Percentiles rank a stretch among this genome's conserved stretches.
These are phyloP conservation scores for Fusarium xyrophilum DNA, from an alignment of 2,329 filamentous ascomycete species.

Conservation along the genomic window DNA sequence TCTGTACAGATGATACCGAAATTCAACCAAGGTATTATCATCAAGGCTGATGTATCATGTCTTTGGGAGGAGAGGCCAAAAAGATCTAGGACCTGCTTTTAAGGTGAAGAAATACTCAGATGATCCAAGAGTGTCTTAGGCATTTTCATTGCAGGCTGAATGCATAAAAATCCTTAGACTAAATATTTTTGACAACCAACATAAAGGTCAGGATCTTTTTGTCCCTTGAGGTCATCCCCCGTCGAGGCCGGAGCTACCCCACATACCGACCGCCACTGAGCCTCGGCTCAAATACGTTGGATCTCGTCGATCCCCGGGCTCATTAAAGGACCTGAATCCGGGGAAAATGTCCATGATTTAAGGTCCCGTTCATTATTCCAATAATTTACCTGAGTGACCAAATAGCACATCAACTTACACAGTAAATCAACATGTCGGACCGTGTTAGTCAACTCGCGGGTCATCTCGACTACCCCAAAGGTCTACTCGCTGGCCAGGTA, in stretches of 20 bases:
- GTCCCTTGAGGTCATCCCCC: background rate
- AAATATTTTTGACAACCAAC: accelerated
- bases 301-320: slow-evolving; percentile 10
- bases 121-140: accelerated
- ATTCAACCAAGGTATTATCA: background rate
- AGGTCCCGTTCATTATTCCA: background rate
- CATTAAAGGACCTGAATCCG: slow-evolving; percentile 11
- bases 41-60: background rate
- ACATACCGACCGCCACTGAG: slow-evolving; percentile 38
- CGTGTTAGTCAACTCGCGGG: slow-evolving; percentile 74
- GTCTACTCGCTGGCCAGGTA: slow-evolving; percentile 78
- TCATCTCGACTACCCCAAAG: slow-evolving; percentile 83
- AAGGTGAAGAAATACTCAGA: accelerated
- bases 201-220: background rate
- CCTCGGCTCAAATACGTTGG: slow-evolving; percentile 38
- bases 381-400: background rate
- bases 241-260: slow-evolving; percentile 31
- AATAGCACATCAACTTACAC: background rate
- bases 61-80: background rate
- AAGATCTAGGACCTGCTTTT: accelerated
- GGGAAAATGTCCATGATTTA: background rate
- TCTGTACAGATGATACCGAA: background rate
- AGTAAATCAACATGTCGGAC: slow-evolving; percentile 54
- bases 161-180: accelerated
- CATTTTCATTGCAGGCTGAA: accelerated